These are phyloP conservation scores for Botrytis elliptica DNA, from an alignment of 2,329 filamentous ascomycete species.

Conservation along the genomic window DNA sequence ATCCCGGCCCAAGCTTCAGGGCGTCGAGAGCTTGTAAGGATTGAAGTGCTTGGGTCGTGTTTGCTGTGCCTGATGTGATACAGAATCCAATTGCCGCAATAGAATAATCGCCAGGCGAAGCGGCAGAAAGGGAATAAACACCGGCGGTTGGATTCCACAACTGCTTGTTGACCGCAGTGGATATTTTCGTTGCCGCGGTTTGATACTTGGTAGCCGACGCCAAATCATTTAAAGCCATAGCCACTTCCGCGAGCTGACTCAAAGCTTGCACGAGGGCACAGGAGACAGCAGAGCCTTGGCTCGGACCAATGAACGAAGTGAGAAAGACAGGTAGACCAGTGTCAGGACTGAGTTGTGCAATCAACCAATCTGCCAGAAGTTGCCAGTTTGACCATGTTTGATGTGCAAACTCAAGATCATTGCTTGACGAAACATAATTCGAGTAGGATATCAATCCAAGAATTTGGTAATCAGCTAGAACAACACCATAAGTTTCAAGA, in stretches of 20 bases:
- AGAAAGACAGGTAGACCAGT: slow-evolving; percentile 15
- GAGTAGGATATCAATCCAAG: background rate
- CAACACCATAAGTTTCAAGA: background rate
- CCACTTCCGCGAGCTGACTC: slow-evolving; percentile 34
- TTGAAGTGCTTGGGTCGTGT: background rate
- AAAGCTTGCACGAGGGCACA: slow-evolving; percentile 29
- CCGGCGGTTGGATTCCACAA: slow-evolving; percentile 41
- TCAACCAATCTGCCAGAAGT: background rate
- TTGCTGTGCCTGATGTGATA: background rate
- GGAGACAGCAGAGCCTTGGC: slow-evolving; percentile 17
- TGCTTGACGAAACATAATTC: background rate
- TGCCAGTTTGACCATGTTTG: background rate
- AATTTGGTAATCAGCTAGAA: background rate
- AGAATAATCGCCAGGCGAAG: slow-evolving; percentile 38
- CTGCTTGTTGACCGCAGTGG: slow-evolving; percentile 35
- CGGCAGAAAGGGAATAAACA: slow-evolving; percentile 38
- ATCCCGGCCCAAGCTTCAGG: background rate
- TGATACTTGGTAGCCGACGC: slow-evolving; percentile 32
- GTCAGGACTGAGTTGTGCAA: background rate
- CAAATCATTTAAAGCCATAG: slow-evolving; percentile 38
- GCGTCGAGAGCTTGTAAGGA: background rate
- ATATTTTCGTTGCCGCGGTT: slow-evolving; percentile 30
- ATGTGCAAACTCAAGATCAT: background rate
- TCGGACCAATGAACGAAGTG: slow-evolving; percentile 15
- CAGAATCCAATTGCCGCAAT: slow-evolving; percentile 25